Conservation (phyloP, 2,329 filamentous ascomycete genomes). For the Aspergillus sclerotialis region DNA sequence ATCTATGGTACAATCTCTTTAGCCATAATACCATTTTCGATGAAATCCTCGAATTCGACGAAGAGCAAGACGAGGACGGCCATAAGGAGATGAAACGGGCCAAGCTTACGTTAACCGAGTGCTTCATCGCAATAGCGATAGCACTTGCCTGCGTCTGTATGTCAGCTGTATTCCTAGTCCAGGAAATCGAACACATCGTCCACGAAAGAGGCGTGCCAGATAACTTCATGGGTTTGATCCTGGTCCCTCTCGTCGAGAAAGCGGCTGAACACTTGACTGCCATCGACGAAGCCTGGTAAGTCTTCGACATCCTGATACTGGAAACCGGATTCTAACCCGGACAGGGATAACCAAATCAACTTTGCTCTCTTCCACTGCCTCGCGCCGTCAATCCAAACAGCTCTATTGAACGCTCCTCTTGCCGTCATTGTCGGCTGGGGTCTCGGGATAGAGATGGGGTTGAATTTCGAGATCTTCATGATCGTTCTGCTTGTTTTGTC, state of each 20-base stretch:
- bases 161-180: slow-evolving; percentile 66
- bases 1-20: slow-evolving; percentile 65
- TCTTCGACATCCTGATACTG: neutral
- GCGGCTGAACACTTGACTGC: slow-evolving; percentile 78
- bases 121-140: slow-evolving; percentile 56
- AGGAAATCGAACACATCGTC: slow-evolving; percentile 61
- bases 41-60: slow-evolving; percentile 64
- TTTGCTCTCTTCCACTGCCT: slow-evolving; percentile 80
- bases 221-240: slow-evolving; percentile 63
- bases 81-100: slow-evolving; percentile 53
- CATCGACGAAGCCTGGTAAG: slow-evolving; percentile 74
- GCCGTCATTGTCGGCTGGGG: slow-evolving; percentile 81
- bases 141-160: slow-evolving; percentile 64
- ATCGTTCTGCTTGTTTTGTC: slow-evolving; percentile 72
- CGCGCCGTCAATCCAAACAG: slow-evolving; percentile 81
- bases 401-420: slow-evolving; percentile 78
- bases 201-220: slow-evolving; percentile 46
- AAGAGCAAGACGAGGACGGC: slow-evolving; percentile 58
- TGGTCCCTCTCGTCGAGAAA: slow-evolving; percentile 76
- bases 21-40: slow-evolving; percentile 73
- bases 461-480: slow-evolving; percentile 85
- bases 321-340: neutral
- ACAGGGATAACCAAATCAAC: slow-evolving; percentile 57
- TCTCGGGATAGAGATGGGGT: slow-evolving; percentile 60
- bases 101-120: slow-evolving; percentile 71